Base-by-base conservation (phyloP, 257 asterid genomes). In the Buddleja alternifolia region DNA sequence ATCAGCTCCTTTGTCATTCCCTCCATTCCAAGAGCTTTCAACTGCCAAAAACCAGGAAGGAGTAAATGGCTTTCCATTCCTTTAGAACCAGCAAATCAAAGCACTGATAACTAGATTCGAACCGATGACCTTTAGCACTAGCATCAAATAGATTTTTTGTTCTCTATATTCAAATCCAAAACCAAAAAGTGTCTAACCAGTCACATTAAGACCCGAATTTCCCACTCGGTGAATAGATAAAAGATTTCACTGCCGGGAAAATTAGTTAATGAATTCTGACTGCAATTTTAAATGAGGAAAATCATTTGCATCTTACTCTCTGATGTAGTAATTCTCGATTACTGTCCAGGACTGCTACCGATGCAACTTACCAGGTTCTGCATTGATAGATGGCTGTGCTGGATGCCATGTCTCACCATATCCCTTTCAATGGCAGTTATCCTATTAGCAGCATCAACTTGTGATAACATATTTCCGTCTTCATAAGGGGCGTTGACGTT, bases 11-110 rank as follows among this genome's bases (percentile, higher is more conserved):
- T 75, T 60, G 74, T 69, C 91, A 88, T 81, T 71, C 96, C 96
- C 80, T 88, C 97, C 72, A 78, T 67, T 67, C 97, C 97, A 74
- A 90, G 83, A 65, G 95, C 93, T 78, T 73, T 82, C 77, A 93
- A 74, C 98, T 92, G 85, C 74, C 73, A 66, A 73, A 73, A 75
- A 71, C 61, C 75, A n/a, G 66, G 29, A 74, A 19, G 34, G 57
- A 34, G 60, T 51, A 70, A 77, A 65, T 65, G 71, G 66, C 54
- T 37, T 64, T 74, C 15, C 46, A 23, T 73, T 59, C 51, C 36
- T 37, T 41, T 47, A 23, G 21, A n/a, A n/a, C n/a, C n/a, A n/a
- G n/a, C n/a, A n/a, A n/a, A 53, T 40, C 25, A 25, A 40, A 54
- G 47, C 55, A 36, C 15, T 8, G 36, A 19, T 19, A 5, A 10